Evolutionary conservation across 148 eudicot genomes (phyloP).

Genomic region (Persicaria tinctoria): DNA sequence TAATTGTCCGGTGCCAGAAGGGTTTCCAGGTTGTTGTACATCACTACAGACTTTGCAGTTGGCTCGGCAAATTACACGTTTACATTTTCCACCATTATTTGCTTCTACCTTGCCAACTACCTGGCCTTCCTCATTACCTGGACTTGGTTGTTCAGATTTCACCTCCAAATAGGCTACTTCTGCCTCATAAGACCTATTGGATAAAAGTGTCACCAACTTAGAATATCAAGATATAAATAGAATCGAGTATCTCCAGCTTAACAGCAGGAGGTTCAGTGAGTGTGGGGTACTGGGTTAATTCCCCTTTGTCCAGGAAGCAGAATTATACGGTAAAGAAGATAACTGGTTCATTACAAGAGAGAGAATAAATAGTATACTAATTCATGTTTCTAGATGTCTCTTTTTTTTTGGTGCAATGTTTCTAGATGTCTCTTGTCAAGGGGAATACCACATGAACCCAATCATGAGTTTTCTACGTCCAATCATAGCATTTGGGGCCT

Average conservation of each 20-base stretch:
- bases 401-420: too few species aligned
- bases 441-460: background rate
- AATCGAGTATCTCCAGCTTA: background rate
- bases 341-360: background rate
- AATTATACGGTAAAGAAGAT: background rate
- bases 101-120: slow-evolving; percentile 19
- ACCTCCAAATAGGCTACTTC: slow-evolving; percentile 73
- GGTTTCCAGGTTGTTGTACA: slow-evolving; percentile 9
- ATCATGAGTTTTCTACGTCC: background rate
- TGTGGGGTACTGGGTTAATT: background rate
- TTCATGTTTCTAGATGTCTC: too few species aligned
- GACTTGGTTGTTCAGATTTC: slow-evolving; percentile 30
- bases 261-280: background rate
- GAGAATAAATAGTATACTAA: background rate
- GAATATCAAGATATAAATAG: background rate
- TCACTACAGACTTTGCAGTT: slow-evolving; percentile 54
- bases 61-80: slow-evolving; percentile 51
- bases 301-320: background rate
- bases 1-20: slow-evolving; percentile 21
- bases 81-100: slow-evolving; percentile 30
- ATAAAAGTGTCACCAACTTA: slow-evolving; percentile 2
- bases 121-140: slow-evolving; percentile 26
- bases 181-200: slow-evolving; percentile 80
- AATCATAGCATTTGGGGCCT: background rate
- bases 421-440: background rate